Evolutionary conservation across 2,329 filamentous ascomycete species (phyloP).

Genomic region (Annulohypoxylon truncatum): DNA sequence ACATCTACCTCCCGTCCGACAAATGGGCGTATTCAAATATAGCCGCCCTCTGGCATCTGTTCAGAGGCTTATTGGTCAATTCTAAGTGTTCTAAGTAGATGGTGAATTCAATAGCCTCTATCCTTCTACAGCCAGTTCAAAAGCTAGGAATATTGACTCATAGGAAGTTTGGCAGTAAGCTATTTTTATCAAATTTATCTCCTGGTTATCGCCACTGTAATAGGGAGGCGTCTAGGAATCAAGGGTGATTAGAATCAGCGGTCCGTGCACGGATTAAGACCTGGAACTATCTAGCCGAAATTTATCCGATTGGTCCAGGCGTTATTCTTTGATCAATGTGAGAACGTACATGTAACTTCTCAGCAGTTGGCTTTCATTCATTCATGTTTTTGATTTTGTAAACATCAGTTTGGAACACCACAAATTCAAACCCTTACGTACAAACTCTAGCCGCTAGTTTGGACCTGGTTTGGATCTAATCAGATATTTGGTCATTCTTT

Average conservation of each 20-base stretch:
- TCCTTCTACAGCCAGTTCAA: no score
- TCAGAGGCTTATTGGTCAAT: not conserved
- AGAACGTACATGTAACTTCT: not conserved
- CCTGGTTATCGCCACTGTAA: no score
- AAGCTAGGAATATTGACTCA: no score
- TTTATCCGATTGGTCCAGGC: slow-evolving; percentile 39
- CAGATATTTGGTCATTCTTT: not conserved
- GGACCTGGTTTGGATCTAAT: not conserved
- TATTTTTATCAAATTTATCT: no score
- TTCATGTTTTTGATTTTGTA: slow-evolving; percentile 1
- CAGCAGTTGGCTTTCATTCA: not conserved
- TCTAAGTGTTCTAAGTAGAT: not conserved
- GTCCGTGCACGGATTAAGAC: not conserved
- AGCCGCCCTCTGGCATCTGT: not conserved
- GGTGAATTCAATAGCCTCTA: no score
- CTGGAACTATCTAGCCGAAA: slow-evolving; percentile 3
- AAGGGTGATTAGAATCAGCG: not conserved
- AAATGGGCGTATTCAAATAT: not conserved
- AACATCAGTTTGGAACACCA: not conserved
- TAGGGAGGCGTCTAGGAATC: no score
- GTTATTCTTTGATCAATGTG: slow-evolving; percentile 8
- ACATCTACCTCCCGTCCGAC: slow-evolving; percentile 1
- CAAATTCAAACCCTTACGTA: not conserved
- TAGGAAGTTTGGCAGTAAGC: no score
- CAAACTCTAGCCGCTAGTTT: not conserved